phyloP scores from a whole-genome alignment of 495 filamentous ascomycete genomes.

The Aspergillus steynii region DNA sequence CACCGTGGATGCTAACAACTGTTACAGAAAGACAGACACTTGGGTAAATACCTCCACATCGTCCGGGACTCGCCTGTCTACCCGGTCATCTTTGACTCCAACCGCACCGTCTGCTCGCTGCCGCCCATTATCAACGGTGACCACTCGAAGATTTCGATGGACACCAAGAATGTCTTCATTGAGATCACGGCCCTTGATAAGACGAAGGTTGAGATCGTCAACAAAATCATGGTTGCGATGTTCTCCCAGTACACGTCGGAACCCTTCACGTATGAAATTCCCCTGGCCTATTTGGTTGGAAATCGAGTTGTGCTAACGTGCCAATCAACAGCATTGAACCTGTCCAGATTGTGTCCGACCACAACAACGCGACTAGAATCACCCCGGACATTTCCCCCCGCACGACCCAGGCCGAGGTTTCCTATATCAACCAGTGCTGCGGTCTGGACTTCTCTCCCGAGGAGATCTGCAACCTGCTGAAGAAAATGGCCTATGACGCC shows the following conservation, averaged over 20 bases:
- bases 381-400: slow-evolving; percentile 78
- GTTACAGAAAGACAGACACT: slow-evolving; percentile 72
- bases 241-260: slow-evolving; percentile 91
- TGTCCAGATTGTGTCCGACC: slow-evolving; percentile 83
- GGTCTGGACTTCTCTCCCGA: slow-evolving; percentile 72
- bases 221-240: slow-evolving; percentile 93
- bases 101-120: slow-evolving; percentile 84
- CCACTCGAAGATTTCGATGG: slow-evolving; percentile 88
- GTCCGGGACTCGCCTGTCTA: slow-evolving; percentile 92
- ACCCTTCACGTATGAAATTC: slow-evolving; percentile 67
- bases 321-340: slow-evolving; percentile 67
- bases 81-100: slow-evolving; percentile 92
- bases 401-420: slow-evolving; percentile 75
- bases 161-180: slow-evolving; percentile 92
- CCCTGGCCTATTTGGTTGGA: neutral
- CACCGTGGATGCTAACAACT: slow-evolving; percentile 13
- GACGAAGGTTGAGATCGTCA: slow-evolving; percentile 95
- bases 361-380: slow-evolving; percentile 80
- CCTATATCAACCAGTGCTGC: slow-evolving; percentile 90
- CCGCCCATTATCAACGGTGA: slow-evolving; percentile 98
- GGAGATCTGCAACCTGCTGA: slow-evolving; percentile 72
- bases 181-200: slow-evolving; percentile 96
- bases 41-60: slow-evolving; percentile 84
- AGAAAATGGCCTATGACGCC: slow-evolving; percentile 82
- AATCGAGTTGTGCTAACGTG: neutral